Evolutionary conservation across 345 rosid genomes (phyloP).

Genomic region (Eucalyptus pauciflora): DNA sequence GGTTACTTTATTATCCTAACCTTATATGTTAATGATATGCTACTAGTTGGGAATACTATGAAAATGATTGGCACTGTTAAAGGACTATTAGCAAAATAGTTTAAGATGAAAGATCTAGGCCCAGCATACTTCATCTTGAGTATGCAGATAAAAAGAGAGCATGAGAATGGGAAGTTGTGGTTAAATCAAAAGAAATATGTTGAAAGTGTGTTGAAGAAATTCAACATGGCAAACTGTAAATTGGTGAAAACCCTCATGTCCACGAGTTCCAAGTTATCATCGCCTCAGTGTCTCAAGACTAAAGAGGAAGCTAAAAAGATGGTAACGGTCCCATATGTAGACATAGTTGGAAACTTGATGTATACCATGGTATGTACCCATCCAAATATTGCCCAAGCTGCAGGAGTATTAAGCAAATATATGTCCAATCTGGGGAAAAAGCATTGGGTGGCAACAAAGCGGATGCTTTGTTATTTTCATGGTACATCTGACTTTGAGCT

Average conservation of each 20-base stretch:
- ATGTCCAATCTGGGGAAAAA: neutral
- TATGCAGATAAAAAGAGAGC: neutral
- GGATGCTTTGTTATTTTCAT: accelerated
- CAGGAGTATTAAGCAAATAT: neutral
- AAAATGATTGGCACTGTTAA: neutral
- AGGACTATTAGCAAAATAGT: neutral
- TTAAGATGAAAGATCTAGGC: neutral
- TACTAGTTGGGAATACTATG: neutral
- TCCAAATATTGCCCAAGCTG: neutral
- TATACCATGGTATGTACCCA: neutral
- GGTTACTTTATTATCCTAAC: neutral
- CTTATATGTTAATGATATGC: neutral
- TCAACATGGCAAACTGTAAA: neutral
- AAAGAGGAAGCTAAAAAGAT: neutral
- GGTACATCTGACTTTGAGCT: neutral
- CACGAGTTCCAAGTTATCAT: neutral
- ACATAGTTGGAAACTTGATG: neutral
- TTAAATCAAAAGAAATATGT: neutral
- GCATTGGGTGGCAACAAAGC: neutral
- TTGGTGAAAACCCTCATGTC: neutral
- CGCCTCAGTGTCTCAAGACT: neutral
- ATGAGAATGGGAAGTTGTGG: neutral
- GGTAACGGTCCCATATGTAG: neutral
- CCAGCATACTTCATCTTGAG: neutral
- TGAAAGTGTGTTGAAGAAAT: neutral